Evolutionary conservation across 2,329 filamentous ascomycete species (phyloP), one percentile per base, ranked within the genome.

Genomic region (Colletotrichum horii): DNA sequence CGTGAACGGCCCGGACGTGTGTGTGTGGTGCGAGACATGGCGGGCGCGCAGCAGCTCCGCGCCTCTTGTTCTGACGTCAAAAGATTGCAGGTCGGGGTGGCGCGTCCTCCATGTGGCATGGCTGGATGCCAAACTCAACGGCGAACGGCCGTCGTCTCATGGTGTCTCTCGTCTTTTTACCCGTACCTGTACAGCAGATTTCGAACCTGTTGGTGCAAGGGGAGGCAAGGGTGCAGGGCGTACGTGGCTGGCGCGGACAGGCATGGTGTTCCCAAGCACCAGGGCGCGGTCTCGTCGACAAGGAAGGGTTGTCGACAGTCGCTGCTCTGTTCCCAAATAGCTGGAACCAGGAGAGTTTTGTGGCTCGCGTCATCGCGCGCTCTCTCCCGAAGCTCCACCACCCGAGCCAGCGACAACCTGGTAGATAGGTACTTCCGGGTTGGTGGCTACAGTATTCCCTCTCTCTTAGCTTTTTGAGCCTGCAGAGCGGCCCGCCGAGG

Each of bases 281-380:
- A 71, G 74, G 74, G 65, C 66, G 65, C 32, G 74, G 58, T 69
- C 30, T 56, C 55, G 28, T 55, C 9, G 74, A 66, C 74, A 76
- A 71, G 74, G 74, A 75, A 76, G 66, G 28, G 66, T 52, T 76
- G 71, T 75, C 74, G 66, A 75, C 60, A 52, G 34, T 65, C 71
- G 61, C 61, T 55, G 56, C 52, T 76, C 70, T 58, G 55, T 74
- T 76, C 66, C 76, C 76, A 76, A 70, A 69, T 43, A 72, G 76
- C 74, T 74, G 76, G 76, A 74, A 76, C 76, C 69, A 76, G 61
- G 68, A 77, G 76, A 77, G 43, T 70, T 77, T 76, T 77, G 74
- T 77, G 76, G 76, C 76, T 77, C 73, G 69, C 76, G 76, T 77
- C 76, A 77, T 76, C 66, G 70, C 68, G 66, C 65, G 61, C 73